Evolutionary conservation across 495 filamentous ascomycete genomes (phyloP), one percentile per base, ranked within the genome.

Genomic region (Penicillium lividum): DNA sequence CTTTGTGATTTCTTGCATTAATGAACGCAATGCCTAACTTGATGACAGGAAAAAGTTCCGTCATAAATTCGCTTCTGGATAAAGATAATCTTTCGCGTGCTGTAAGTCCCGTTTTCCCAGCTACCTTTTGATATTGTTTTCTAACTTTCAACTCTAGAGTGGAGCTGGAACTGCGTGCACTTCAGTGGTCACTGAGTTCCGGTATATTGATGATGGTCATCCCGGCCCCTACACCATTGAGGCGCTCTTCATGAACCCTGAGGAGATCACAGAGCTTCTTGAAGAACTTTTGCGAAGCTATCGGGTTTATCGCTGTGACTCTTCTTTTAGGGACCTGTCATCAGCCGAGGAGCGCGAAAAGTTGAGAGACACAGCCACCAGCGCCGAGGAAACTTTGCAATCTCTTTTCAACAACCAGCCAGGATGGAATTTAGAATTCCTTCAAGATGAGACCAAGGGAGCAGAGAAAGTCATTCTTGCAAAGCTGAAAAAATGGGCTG

Each of bases 1-100:
- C 22, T n/a, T 38, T 5, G 13, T 31, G 4, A 25, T 42, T 30
- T 8, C 5, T 29, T 42, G 27, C 16, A 3, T 22, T 22, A 9
- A 7, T 3, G n/a, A 30, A 33, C 3, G 5, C 30, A 15, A 8
- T 13, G 9, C 49, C 51, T 9, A 60, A 25, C 22, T 4, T 4
- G 42, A 50, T 16, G 28, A 10, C 33, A 70, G 71, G 71, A 0
- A 75, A 75, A 57, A 75, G 72, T 53, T 68, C 61, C 9, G 3
- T 75, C 1, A 70, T 75, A 25, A 75, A 75, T 36, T 75, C 67
- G 3, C 22, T 75, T 9, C 64, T 75, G 5, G 64, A 68, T 34
- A 51, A 60, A 30, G 30, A 52, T 1, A 55, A 59, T 6, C 57
- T 75, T 1, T 52, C 71, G 11, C 67, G 68, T 11, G 68, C 73